Evolutionary conservation across 768 basidiomycete genomes (phyloP), one percentile per base, ranked within the genome.

Genomic region (Candolleomyces eurysporus): DNA sequence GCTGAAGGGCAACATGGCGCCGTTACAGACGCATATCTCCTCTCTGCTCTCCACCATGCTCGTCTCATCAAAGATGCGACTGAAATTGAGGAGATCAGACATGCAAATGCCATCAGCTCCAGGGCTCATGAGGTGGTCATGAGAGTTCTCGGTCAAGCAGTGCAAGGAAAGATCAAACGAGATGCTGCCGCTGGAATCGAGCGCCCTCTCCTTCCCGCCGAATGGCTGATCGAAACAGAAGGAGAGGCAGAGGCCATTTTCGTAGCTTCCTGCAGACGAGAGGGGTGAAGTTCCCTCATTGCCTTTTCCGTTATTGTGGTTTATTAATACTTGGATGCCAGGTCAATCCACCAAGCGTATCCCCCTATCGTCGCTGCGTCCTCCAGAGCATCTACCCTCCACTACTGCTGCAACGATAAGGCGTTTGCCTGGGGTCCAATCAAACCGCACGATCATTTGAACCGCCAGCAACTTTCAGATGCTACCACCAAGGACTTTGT

Each of bases 161-260:
- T 90, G 19, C 83, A 84, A 56, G 82, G 82, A 17, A 78, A 79
- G 57, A 81, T 89, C 61, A 71, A 74, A 64, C 75, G 74, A 40
- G 82, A 71, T 16, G 73, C 75, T 13, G 82, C 74, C 5, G 78
- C 78, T 36, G 83, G 78, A 10, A 76, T 75, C 4, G 74, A 75
- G 10, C 75, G 82, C 4, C 87, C 86, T 0, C 73, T 83, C 5
- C 76, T 92, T 3, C 92, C 91, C 2, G 80, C 82, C 3, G 90
- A 95, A 67, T 97, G 96, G 91, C 77, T 93, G 49, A 92, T 98
- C 16, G 86, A 92, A 76, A 92, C 90, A 66, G 96, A 98, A 73
- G 89, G 87, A 0, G 96, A 97, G 71, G 96, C 94, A 0, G 96
- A 96, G 71, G 96, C 95, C 0, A 81, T 96, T 8, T 98, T 98